Base-by-base conservation (phyloP, 306 rosid species). In the Malus orientalis region DNA sequence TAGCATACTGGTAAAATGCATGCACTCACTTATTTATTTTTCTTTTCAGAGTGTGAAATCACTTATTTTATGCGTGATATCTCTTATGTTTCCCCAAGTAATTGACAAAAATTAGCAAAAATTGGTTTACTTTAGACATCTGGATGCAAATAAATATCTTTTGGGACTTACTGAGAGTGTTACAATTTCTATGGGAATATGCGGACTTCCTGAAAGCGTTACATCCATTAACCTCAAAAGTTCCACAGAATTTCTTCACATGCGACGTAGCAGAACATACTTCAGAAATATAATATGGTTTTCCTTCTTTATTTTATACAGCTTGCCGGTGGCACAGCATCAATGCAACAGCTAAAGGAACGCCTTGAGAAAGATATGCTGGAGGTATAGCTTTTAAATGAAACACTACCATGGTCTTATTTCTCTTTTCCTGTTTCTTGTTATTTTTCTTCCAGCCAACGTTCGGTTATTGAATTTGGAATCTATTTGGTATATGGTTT, bases 321-420 rank as follows among this genome's bases (percentile, higher is more conserved):
- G 97, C 99, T 95, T 83, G 89, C 99, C 45, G 99, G 99, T 73
- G 99, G 99, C 53, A 95, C 99, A 36, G 96, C 97, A n/a, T 92
- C 99, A 60, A 95, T 95, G 99, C 99, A 95, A 75, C 97, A 95
- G 75, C 80, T 95, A 73, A 95, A 95, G 88, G 97, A 95, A 81
- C 97, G 97, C 25, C 93, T 95, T 57, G 99, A 95, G 91, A 95
- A 95, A 82, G 99, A 95, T 78, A 87, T 95, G 87, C 79, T 95
- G 64, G 99, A 95, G 96, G 99, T 95, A 85, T 42, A 68, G 38
- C 69, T 76, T 44, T 71, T 60, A 19, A 45, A 20, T 44, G 15
- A 73, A 72, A n/a, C 33, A 33, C 74, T 20, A 13, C 45, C 12
- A 44, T 18, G 10, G 25, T 30, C 47, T 14, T 61, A 6, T 58